Evolutionary conservation across 257 asterid genomes (phyloP), one percentile per base, ranked within the genome.

Genomic region (Ligustrum vulgare): DNA sequence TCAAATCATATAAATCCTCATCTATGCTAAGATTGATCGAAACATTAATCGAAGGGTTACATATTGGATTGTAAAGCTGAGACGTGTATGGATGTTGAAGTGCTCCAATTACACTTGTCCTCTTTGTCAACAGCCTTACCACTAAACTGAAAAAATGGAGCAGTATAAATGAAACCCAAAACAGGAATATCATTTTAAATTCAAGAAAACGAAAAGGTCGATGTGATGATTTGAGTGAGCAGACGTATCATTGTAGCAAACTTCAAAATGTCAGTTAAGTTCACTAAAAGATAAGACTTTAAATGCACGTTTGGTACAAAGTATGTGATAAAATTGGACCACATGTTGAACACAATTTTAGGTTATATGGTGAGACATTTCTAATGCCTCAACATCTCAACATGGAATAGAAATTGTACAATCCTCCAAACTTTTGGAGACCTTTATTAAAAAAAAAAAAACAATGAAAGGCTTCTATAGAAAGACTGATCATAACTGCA

Each of bases 71-170:
- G 13, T 88, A 88, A 15, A 88, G 79, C 0, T 87, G 87, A 43
- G 93, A 82, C 93, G 86, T 88, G 79, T 88, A 88, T 4, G 91
- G 93, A 60, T 88, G 93, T 65, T 81, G 85, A 45, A 88, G 93
- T 0, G 93, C 93, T 78, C 86, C 93, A 1, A 82, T 77, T 12
- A 88, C 93, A 8, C 90, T 74, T 10, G 86, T 88, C 78, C 93
- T 84, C 87, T 88, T 88, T 11, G 91, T 79, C 93, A 25, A 88
- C 89, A 64, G 92, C 71, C 84, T 91, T 91, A 51, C 92, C 96
- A 70, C 88, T 85, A 75, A 91, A 85, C 96, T 89, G 89, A 47
- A 80, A 72, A 51, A 15, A 2, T 28, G 8, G 22, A 18, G 62
- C 23, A 51, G 62, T 51, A 51, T 5, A 51, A 16, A 16, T 16